Conservation (phyloP, 495 filamentous ascomycete species). For the Tuber borchii region DNA sequence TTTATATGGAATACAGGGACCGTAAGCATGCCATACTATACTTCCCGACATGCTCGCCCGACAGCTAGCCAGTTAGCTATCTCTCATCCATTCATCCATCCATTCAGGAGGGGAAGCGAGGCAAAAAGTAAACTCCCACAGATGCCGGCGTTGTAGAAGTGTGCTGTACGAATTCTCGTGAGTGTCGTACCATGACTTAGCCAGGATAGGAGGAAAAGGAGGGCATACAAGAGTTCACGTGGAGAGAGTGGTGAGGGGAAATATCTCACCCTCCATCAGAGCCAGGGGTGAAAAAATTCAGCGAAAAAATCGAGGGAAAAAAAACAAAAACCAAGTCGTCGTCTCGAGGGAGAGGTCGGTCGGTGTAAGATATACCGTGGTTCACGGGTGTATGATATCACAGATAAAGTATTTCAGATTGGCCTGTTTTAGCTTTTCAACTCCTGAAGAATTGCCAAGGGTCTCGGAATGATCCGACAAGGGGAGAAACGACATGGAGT, state of each 20-base stretch:
- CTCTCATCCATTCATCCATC: no score
- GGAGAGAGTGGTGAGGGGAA: not conserved
- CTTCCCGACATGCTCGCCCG: no score
- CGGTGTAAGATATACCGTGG: not conserved
- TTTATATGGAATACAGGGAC: no score
- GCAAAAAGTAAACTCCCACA: no score
- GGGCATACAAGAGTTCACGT: not conserved
- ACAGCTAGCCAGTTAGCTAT: no score
- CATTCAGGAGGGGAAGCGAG: no score
- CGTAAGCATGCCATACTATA: no score
- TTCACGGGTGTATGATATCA: not conserved
- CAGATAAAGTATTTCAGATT: constrained; percentile 28
- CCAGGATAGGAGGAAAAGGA: not conserved
- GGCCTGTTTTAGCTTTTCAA: constrained; percentile 6
- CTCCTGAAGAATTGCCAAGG: constrained; percentile 21
- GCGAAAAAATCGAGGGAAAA: not conserved
- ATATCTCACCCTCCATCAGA: not conserved
- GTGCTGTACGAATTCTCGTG: no score
- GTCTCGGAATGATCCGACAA: constrained; percentile 28
- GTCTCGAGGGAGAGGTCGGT: not conserved
- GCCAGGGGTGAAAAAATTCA: constrained; percentile 21
- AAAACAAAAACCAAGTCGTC: not conserved
- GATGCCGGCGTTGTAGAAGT: no score
- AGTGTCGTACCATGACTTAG: not conserved
- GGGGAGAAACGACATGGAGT: not conserved